Evolutionary conservation across 2,329 filamentous ascomycete species (phyloP).

Genomic region (Torrubiellomyces zombiae): DNA sequence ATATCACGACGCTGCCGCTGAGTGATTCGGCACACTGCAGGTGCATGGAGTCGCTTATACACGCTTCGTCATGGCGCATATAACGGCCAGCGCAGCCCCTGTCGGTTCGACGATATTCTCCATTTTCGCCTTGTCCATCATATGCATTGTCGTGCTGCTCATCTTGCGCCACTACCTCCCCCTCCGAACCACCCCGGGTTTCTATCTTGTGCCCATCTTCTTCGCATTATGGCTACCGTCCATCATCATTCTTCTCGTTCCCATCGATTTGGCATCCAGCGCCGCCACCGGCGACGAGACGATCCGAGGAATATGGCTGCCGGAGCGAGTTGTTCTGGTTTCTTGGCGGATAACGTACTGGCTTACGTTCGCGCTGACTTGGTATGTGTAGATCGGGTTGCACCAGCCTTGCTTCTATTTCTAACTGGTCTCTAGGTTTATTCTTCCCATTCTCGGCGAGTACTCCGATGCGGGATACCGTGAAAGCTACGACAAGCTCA

Average conservation of each 20-base stretch:
- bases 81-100: conserved; percentile 38
- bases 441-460: conserved; percentile 83
- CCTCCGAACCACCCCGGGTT: conserved; percentile 75
- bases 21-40: too few species aligned
- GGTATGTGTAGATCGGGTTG: conserved; percentile 35
- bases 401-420: neutral
- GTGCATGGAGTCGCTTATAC: conserved; percentile 13
- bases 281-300: conserved; percentile 54
- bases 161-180: conserved; percentile 83
- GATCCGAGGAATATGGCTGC: conserved; percentile 73
- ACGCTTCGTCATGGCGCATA: conserved; percentile 31
- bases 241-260: conserved; percentile 79
- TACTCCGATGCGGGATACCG: conserved; percentile 90
- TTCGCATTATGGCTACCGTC: conserved; percentile 87
- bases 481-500: conserved; percentile 61
- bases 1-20: too few species aligned
- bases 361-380: conserved; percentile 89
- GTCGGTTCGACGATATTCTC: conserved; percentile 71
- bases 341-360: conserved; percentile 94
- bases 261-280: conserved; percentile 86
- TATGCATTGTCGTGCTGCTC: conserved; percentile 63
- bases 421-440: conserved; percentile 40
- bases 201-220: conserved; percentile 83
- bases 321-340: conserved; percentile 60
- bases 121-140: conserved; percentile 50